A percentile compares a stretch with the other conserved stretches of the same genome.
Conservation (phyloP, 2,329 filamentous ascomycete genomes). For the Exophiala mesophila region DNA sequence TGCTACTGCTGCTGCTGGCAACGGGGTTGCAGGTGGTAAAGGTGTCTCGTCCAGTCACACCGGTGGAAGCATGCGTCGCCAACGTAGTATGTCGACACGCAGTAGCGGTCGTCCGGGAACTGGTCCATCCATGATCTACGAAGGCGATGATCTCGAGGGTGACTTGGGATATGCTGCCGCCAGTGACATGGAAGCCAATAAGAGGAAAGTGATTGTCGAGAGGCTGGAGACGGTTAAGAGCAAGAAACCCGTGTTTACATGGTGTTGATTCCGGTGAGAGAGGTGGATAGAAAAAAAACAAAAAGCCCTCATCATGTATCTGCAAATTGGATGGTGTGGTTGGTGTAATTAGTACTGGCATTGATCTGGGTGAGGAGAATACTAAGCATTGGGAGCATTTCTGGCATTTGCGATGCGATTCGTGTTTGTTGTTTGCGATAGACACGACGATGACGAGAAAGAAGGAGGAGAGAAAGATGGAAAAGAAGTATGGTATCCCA, state of each 20-base stretch:
- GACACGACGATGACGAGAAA: no score
- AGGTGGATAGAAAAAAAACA: no score
- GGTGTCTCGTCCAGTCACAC: no score
- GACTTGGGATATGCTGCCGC: slow-evolving; percentile 93
- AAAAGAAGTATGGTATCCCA: no score
- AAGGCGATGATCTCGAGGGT: slow-evolving; percentile 74
- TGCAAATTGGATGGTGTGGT: no score
- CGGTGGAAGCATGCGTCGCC: slow-evolving; percentile 13
- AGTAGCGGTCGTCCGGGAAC: slow-evolving; percentile 13
- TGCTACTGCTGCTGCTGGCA: slow-evolving; percentile 15
- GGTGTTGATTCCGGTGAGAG: slow-evolving; percentile 75
- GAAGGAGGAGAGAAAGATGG: no score
- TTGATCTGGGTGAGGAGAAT: no score
- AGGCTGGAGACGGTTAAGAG: slow-evolving; percentile 91
- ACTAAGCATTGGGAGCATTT: no score
- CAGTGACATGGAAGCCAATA: slow-evolving; percentile 85
- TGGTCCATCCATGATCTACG: slow-evolving; percentile 15
- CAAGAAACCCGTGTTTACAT: slow-evolving; percentile 92
- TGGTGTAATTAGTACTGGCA: no score
- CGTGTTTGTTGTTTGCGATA: no score
- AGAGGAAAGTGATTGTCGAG: slow-evolving; percentile 94
- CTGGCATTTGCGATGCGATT: no score
- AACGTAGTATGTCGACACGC: slow-evolving; percentile 21
- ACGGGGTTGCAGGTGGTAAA: not conserved
- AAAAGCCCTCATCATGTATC: no score